A percentile compares a stretch with the other conserved stretches of the same genome.
phyloP scores from a whole-genome alignment of 805 yeast genomes.

The Yamadazyma scolyti region DNA sequence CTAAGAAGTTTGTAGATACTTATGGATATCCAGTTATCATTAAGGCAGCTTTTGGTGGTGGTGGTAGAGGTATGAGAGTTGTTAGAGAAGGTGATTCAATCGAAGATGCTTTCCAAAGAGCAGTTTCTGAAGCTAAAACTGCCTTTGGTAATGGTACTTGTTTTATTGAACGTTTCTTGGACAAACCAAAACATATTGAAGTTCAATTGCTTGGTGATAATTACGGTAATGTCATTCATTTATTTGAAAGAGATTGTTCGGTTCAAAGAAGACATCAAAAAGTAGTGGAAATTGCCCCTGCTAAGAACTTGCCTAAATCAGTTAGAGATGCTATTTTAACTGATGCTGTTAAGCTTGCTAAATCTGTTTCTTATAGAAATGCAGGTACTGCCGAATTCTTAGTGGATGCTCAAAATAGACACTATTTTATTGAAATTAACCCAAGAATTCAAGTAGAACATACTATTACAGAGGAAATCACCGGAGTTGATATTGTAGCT shows the following conservation, averaged over 20 bases:
- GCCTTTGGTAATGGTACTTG: slow-evolving; percentile 99
- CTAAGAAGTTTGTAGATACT: slow-evolving; percentile 70
- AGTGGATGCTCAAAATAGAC: slow-evolving; percentile 90
- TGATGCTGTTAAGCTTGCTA: slow-evolving; percentile 93
- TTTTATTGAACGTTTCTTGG: slow-evolving; percentile 92
- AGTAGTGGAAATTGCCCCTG: slow-evolving; percentile 98
- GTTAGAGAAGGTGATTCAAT: slow-evolving; percentile 95
- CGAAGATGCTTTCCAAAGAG: slow-evolving; percentile 88
- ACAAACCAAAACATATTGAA: slow-evolving; percentile 96
- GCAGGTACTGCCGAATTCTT: slow-evolving; percentile 99
- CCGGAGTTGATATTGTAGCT: slow-evolving; percentile 96
- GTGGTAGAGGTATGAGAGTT: slow-evolving; percentile 99
- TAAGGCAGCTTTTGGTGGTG: slow-evolving; percentile 99
- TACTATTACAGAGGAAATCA: slow-evolving; percentile 97
- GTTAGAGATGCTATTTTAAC: slow-evolving; percentile 90
- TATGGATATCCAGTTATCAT: slow-evolving; percentile 95
- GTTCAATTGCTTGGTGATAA: slow-evolving; percentile 93
- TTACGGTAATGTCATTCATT: slow-evolving; percentile 91
- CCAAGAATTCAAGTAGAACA: slow-evolving; percentile 98
- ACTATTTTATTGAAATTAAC: slow-evolving; percentile 95
- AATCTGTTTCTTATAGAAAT: slow-evolving; percentile 83
- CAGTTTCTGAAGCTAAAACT: slow-evolving; percentile 88
- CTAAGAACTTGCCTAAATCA: slow-evolving; percentile 75
- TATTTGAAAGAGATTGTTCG: slow-evolving; percentile 98
- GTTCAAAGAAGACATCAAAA: slow-evolving; percentile 99